Percentiles rank a stretch among this genome's conserved stretches.
Conservation (phyloP, 2,329 filamentous ascomycete species). For the Botrytis fragariae region DNA sequence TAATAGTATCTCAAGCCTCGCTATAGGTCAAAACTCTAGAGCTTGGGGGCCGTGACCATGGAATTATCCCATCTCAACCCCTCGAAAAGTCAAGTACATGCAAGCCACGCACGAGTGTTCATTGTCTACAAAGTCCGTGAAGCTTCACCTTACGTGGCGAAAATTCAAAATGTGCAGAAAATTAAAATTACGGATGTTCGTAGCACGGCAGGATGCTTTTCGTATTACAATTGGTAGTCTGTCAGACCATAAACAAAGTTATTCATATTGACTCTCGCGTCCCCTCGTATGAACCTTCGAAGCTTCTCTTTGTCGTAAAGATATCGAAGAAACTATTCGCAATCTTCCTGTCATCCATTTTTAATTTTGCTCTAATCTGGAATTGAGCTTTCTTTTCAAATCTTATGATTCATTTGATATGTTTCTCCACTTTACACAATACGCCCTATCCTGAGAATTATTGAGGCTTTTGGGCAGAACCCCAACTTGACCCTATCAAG, state of each 20-base stretch:
- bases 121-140: background rate
- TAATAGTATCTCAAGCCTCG: background rate
- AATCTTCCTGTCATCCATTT: background rate
- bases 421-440: background rate
- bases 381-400: conserved; percentile 5
- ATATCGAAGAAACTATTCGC: background rate
- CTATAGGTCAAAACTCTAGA: background rate
- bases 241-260: background rate
- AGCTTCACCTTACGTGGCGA: background rate
- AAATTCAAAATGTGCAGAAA: background rate
- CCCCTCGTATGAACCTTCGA: background rate
- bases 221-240: background rate
- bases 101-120: conserved; percentile 1
- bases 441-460: background rate
- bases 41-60: background rate
- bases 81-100: background rate
- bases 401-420: conserved; percentile 2
- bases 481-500: background rate
- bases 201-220: background rate
- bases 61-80: background rate
- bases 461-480: background rate
- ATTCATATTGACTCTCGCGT: conserved; percentile 1
- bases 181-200: conserved; percentile 12
- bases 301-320: background rate
- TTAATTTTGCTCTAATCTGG: conserved; percentile 2